Percentiles rank a stretch among this genome's conserved stretches.
Evolutionary conservation across 2,329 filamentous ascomycete genomes (phyloP).

Genomic region (Davidsoniella australis): DNA sequence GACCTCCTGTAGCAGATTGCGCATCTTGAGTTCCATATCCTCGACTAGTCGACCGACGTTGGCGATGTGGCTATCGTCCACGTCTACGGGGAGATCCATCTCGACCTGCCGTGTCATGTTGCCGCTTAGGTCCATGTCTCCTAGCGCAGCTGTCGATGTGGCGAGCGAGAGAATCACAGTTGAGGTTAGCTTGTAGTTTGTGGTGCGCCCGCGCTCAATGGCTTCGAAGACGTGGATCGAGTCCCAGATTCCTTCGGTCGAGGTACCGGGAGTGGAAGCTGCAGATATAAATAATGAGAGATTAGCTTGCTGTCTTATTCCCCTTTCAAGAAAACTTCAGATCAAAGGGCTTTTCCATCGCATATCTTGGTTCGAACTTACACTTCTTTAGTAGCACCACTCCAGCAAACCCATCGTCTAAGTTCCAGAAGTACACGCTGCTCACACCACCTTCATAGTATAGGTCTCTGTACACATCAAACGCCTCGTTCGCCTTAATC

Average conservation of each 20-base stretch:
- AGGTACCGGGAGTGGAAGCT: slow-evolving; percentile 50
- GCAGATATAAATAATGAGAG: slow-evolving; percentile 1
- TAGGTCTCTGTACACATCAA: slow-evolving; percentile 90
- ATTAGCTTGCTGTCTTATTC: background rate
- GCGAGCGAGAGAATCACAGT: slow-evolving; percentile 88
- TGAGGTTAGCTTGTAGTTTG: slow-evolving; percentile 94
- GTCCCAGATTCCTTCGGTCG: slow-evolving; percentile 76
- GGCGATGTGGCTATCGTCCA: slow-evolving; percentile 82
- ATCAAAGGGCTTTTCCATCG: background rate
- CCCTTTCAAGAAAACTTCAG: background rate
- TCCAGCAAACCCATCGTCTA: slow-evolving; percentile 94
- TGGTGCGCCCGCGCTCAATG: slow-evolving; percentile 75
- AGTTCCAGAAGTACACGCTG: slow-evolving; percentile 94
- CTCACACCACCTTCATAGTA: slow-evolving; percentile 95
- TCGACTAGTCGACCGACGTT: slow-evolving; percentile 91
- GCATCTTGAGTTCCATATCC: slow-evolving; percentile 99
- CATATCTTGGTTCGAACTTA: slow-evolving; percentile 23
- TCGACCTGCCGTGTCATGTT: slow-evolving; percentile 98
- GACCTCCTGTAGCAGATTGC: slow-evolving; percentile 92
- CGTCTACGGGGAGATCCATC: slow-evolving; percentile 74
- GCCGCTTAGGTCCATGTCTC: slow-evolving; percentile 79
- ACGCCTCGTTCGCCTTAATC: slow-evolving; percentile 82
- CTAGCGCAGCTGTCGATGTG: slow-evolving; percentile 39
- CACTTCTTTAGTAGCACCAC: slow-evolving; percentile 93
- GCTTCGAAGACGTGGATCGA: slow-evolving; percentile 98